Evolutionary conservation across 73 alveolate species (phyloP).

Genomic region (Blepharisma japonicum): DNA sequence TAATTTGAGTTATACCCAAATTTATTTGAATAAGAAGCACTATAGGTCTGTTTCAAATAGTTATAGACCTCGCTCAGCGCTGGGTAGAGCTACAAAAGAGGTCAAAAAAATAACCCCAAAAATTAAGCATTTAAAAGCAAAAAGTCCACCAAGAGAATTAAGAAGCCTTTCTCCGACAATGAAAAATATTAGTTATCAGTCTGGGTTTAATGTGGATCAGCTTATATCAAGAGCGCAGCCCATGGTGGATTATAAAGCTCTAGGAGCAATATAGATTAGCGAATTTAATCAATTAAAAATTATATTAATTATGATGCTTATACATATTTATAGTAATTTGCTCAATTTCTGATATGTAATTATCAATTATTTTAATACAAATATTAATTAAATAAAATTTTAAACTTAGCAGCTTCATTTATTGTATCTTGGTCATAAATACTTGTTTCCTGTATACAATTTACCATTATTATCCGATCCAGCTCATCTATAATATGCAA

Average conservation of each 20-base stretch:
- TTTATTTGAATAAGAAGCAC: background rate
- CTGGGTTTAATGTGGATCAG: conserved; percentile 14
- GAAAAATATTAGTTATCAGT: background rate
- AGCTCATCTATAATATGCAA: background rate
- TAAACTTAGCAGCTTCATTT: conserved; percentile 8
- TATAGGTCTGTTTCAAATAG: background rate
- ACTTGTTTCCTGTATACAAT: background rate
- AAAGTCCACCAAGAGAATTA: background rate
- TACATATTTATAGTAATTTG: no score
- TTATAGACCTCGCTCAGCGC: no score
- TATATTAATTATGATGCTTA: no score
- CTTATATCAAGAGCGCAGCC: conserved; percentile 24
- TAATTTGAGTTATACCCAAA: background rate
- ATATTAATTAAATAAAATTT: no score
- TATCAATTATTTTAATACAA: no score
- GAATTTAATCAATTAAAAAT: no score
- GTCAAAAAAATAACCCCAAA: background rate
- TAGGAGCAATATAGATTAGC: no score
- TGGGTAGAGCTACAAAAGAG: background rate
- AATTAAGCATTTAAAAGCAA: no score
- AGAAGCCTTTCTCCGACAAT: background rate
- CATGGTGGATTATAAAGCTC: no score
- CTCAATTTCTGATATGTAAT: no score
- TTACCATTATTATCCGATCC: background rate
- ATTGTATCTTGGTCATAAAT: conserved; percentile 30